Conservation (phyloP, 2,329 filamentous ascomycete species). For the Diaporthe humulicola region DNA sequence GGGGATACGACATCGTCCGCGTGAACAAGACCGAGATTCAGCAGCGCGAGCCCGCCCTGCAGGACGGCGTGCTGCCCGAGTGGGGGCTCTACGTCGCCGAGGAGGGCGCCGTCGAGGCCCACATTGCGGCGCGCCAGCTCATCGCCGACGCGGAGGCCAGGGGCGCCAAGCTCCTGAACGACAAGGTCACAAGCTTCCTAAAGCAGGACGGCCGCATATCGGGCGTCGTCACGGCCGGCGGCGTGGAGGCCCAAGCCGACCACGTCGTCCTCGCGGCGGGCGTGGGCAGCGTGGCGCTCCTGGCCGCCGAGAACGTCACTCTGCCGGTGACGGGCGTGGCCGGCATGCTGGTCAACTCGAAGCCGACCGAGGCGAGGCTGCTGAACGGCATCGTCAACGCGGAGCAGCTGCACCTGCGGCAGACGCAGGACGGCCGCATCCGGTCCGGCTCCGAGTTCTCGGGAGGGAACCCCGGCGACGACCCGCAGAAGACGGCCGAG, state of each 20-base stretch:
- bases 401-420: constrained; percentile 46
- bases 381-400: constrained; percentile 45
- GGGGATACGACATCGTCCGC: constrained; percentile 47
- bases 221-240: constrained; percentile 41
- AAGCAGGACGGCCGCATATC: constrained; percentile 36
- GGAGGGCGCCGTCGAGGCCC: constrained; percentile 50
- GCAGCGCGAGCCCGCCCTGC: constrained; percentile 44
- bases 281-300: constrained; percentile 45
- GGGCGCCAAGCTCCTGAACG: constrained; percentile 40
- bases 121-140: constrained; percentile 44
- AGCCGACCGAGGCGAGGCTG: constrained; percentile 42
- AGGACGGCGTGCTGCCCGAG: constrained; percentile 30
- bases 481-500: constrained; percentile 43
- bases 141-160: constrained; percentile 40
- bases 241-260: constrained; percentile 42
- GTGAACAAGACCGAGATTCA: constrained; percentile 42
- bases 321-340: constrained; percentile 44
- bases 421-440: constrained; percentile 47
- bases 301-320: constrained; percentile 43
- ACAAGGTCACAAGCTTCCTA: constrained; percentile 41
- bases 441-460: constrained; percentile 44
- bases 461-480: constrained; percentile 41
- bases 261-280: constrained; percentile 50
- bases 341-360: constrained; percentile 48
- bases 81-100: constrained; percentile 66